Conservation (phyloP, 116 monocot species). For the Trichopus zeylanicus region DNA sequence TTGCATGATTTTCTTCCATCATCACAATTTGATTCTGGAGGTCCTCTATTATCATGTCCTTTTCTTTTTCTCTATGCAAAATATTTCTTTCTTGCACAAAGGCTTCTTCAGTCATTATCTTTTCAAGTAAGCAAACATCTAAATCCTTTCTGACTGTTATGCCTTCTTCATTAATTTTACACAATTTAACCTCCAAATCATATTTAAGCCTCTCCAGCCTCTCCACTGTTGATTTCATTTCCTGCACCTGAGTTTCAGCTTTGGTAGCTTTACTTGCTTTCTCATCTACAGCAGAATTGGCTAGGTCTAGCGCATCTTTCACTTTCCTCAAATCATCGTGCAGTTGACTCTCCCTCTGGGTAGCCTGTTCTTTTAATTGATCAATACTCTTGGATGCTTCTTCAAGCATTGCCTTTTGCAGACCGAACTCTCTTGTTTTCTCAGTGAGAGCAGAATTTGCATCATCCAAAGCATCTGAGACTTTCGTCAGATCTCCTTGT, state of each 20-base stretch:
- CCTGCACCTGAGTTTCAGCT: slow-evolving; percentile 29
- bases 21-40: slow-evolving; percentile 20
- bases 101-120: slow-evolving; percentile 22
- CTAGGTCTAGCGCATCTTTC: too few relatives aligned
- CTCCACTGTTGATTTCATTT: slow-evolving; percentile 22
- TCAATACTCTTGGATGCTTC: too few relatives aligned
- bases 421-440: too few relatives aligned
- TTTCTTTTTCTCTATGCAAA: slow-evolving; percentile 17
- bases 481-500: slow-evolving; percentile 19
- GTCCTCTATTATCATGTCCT: slow-evolving; percentile 31
- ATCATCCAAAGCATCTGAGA: slow-evolving; percentile 19
- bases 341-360: too few relatives aligned
- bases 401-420: too few relatives aligned
- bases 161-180: slow-evolving; percentile 16
- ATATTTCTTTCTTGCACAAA: slow-evolving; percentile 19
- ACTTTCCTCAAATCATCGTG: too few relatives aligned
- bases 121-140: slow-evolving; percentile 31
- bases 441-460: slow-evolving; percentile 34
- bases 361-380: slow-evolving; percentile 17
- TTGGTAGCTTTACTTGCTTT: slow-evolving; percentile 11
- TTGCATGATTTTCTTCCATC: slow-evolving; percentile 19
- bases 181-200: slow-evolving; percentile 30
- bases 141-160: slow-evolving; percentile 19
- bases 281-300: too few relatives aligned
- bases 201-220: slow-evolving; percentile 31